phyloP scores from a whole-genome alignment of 805 yeast species.

The Ogataea salicorniae region DNA sequence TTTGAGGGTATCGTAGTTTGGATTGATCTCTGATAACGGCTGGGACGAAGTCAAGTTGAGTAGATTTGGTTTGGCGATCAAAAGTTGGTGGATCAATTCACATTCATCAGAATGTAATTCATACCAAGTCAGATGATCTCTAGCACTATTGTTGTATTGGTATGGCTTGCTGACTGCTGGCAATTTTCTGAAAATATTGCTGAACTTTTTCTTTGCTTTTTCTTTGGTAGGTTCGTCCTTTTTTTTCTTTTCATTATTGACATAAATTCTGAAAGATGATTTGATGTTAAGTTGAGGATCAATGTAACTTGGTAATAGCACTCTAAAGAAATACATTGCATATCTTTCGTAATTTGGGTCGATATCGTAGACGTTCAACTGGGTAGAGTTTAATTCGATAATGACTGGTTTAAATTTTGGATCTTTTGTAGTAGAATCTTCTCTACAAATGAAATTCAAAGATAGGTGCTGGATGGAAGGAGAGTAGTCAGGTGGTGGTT shows the following conservation, averaged over 20 bases:
- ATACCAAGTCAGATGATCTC: background rate
- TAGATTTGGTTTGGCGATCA: conserved; percentile 10
- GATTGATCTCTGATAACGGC: conserved; percentile 2
- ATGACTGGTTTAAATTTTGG: conserved; percentile 19
- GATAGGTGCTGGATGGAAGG: conserved; percentile 25
- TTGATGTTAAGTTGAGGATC: conserved; percentile 28
- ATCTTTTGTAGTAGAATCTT: conserved; percentile 2
- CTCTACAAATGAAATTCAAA: conserved; percentile 17
- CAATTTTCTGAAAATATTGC: background rate
- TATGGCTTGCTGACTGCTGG: background rate
- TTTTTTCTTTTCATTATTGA: background rate
- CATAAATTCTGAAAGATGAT: background rate
- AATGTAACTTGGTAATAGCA: conserved; percentile 18
- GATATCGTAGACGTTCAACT: conserved; percentile 23
- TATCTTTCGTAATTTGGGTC: conserved; percentile 8
- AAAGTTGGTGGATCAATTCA: conserved; percentile 9
- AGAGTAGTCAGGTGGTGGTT: conserved; percentile 18
- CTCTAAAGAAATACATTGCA: conserved; percentile 19
- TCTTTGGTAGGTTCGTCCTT: background rate
- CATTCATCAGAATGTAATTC: conserved; percentile 7
- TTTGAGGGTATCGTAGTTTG: conserved; percentile 2
- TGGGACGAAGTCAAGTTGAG: conserved; percentile 4
- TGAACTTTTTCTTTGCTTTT: background rate
- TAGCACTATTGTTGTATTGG: background rate
- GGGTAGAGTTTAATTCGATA: conserved; percentile 30